These are phyloP conservation scores for Wickerhamomyces silvicola DNA, from an alignment of 805 yeast genomes.

Conservation along the genomic window DNA sequence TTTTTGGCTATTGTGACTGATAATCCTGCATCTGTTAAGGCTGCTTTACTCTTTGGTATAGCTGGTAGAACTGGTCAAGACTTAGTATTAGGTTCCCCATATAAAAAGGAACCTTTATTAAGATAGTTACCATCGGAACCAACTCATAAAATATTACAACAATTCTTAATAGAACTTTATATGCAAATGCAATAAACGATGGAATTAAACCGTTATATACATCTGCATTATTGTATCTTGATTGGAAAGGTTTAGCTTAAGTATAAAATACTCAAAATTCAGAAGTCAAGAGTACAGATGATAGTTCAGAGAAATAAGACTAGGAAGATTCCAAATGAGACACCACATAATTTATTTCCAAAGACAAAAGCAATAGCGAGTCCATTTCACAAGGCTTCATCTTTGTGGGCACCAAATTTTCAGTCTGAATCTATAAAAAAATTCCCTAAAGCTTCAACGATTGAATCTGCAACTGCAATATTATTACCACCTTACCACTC, in stretches of 20 bases:
- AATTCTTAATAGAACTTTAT: slow-evolving; percentile 61
- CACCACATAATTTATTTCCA: slow-evolving; percentile 1
- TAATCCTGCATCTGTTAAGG: slow-evolving; percentile 66
- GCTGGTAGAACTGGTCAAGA: slow-evolving; percentile 82
- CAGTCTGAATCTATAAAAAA: slow-evolving; percentile 18
- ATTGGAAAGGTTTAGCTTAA: slow-evolving; percentile 30
- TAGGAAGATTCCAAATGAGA: neutral
- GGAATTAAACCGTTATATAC: slow-evolving; percentile 80
- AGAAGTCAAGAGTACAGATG: neutral
- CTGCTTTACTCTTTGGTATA: slow-evolving; percentile 64
- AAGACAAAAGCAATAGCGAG: slow-evolving; percentile 23
- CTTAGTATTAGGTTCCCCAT: slow-evolving; percentile 47
- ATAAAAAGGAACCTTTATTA: slow-evolving; percentile 46
- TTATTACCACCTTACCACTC: slow-evolving; percentile 69
- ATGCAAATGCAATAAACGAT: slow-evolving; percentile 72
- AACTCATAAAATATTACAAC: slow-evolving; percentile 49
- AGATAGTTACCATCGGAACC: slow-evolving; percentile 62
- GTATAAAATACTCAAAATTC: slow-evolving; percentile 8
- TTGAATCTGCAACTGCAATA: slow-evolving; percentile 63
- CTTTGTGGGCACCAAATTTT: slow-evolving; percentile 33
- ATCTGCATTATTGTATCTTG: slow-evolving; percentile 59
- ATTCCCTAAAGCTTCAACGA: slow-evolving; percentile 60
- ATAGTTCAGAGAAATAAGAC: neutral
- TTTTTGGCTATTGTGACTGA: slow-evolving; percentile 71
- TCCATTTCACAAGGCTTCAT: slow-evolving; percentile 41